These are phyloP conservation scores for Coemansia sp. DNA, from an alignment of 192 early-diverging fungal genomes.

Conservation along the genomic window DNA sequence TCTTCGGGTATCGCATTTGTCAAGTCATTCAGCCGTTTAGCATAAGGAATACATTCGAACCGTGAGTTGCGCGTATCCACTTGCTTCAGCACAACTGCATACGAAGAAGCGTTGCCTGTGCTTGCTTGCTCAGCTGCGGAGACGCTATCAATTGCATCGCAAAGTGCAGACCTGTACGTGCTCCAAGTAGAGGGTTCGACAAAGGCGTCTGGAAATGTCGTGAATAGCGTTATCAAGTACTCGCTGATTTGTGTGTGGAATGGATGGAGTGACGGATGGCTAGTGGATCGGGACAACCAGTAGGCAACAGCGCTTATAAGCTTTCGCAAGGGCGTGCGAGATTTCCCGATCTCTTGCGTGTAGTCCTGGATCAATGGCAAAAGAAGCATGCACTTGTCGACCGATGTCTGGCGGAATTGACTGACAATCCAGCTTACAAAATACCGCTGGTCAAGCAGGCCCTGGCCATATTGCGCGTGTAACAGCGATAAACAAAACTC, in stretches of 20 bases:
- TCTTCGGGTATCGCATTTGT: background rate
- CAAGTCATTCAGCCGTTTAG: background rate
- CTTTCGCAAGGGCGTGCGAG: constrained; percentile 53
- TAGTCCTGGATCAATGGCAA: constrained; percentile 40
- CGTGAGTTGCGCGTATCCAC: constrained; percentile 27
- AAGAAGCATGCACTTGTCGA: constrained; percentile 48
- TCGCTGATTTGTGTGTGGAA: constrained; percentile 15
- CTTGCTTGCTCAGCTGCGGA: background rate
- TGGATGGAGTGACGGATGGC: constrained; percentile 16
- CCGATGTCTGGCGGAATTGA: constrained; percentile 20
- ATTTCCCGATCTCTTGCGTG: constrained; percentile 34
- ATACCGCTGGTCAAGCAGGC: constrained; percentile 48
- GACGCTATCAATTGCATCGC: background rate
- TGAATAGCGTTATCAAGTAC: constrained; percentile 33
- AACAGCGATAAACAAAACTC: constrained; percentile 27
- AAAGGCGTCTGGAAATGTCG: constrained; percentile 43
- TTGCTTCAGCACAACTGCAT: constrained; percentile 4
- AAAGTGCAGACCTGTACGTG: constrained; percentile 16
- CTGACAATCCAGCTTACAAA: constrained; percentile 47
- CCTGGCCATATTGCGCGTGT: constrained; percentile 44
- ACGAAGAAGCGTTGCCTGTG: background rate
- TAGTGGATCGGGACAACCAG: constrained; percentile 24
- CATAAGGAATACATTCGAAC: constrained; percentile 16
- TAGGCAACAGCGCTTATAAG: constrained; percentile 33
- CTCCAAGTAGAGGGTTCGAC: constrained; percentile 51